Evolutionary conservation across 1,139 yeast species (phyloP).

Genomic region (Zygosaccharomyces pseudobailii): DNA sequence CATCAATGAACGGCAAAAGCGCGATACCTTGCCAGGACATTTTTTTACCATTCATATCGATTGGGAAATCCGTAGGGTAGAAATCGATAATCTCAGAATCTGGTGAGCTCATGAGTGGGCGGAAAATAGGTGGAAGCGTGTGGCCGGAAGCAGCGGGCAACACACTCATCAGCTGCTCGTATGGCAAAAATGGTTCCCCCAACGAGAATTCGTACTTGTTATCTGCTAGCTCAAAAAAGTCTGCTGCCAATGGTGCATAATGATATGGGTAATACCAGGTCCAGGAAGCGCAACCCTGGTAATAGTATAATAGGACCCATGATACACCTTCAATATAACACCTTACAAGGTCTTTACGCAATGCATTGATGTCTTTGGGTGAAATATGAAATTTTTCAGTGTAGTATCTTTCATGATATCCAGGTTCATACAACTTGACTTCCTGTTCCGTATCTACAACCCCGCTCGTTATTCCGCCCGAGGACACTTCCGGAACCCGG

Average conservation of each 20-base stretch:
- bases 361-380: slow-evolving; percentile 49
- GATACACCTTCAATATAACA: slow-evolving; percentile 90
- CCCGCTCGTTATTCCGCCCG: slow-evolving; percentile 31
- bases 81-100: slow-evolving; percentile 85
- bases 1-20: slow-evolving; percentile 85
- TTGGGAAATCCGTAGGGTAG: slow-evolving; percentile 82
- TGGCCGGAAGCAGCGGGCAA: slow-evolving; percentile 97
- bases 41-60: slow-evolving; percentile 93
- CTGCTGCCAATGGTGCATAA: slow-evolving; percentile 96
- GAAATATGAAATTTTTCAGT: slow-evolving; percentile 62
- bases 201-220: slow-evolving; percentile 57
- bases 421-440: slow-evolving; percentile 79
- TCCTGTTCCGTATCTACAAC: slow-evolving; percentile 47
- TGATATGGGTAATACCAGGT: slow-evolving; percentile 97
- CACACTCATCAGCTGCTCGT: slow-evolving; percentile 95
- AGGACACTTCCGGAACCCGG: slow-evolving; percentile 26
- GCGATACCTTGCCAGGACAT: slow-evolving; percentile 97
- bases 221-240: slow-evolving; percentile 59
- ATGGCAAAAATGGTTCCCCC: slow-evolving; percentile 87
- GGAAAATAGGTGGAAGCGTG: slow-evolving; percentile 76
- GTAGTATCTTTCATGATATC: slow-evolving; percentile 80
- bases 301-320: slow-evolving; percentile 90
- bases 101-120: slow-evolving; percentile 75
- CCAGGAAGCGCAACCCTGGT: slow-evolving; percentile 99
- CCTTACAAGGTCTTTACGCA: slow-evolving; percentile 58